Percentiles rank a stretch among this genome's conserved stretches.
phyloP scores from a whole-genome alignment of 495 filamentous ascomycete genomes.

The Hyaloscypha hepaticicola region DNA sequence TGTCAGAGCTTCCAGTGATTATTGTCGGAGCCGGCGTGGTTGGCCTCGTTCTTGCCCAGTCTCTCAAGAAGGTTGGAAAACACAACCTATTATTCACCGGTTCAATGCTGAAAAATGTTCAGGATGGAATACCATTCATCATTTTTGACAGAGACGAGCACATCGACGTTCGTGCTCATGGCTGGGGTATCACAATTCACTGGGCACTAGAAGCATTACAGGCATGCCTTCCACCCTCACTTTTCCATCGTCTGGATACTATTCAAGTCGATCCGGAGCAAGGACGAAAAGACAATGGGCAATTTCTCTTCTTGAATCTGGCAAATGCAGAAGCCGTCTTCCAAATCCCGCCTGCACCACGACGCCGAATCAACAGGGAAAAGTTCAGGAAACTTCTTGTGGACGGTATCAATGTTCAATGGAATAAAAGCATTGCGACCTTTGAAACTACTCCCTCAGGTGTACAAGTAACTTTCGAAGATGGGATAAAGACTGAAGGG shows the following conservation, averaged over 20 bases:
- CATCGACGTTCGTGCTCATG: constrained; percentile 41
- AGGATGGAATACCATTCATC: constrained; percentile 35
- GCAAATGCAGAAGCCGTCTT: constrained; percentile 42
- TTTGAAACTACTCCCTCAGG: constrained; percentile 37
- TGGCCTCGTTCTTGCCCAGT: constrained; percentile 55
- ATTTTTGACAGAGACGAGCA: constrained; percentile 56
- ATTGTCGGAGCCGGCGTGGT: constrained; percentile 55
- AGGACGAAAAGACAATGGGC: constrained; percentile 35
- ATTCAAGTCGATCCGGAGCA: constrained; percentile 42
- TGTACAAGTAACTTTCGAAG: constrained; percentile 39
- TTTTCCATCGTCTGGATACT: constrained; percentile 38
- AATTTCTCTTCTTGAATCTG: constrained; percentile 42
- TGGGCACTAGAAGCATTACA: constrained; percentile 45
- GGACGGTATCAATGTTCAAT: constrained; percentile 42
- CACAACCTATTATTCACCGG: too few relatives aligned
- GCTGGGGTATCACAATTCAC: constrained; percentile 53
- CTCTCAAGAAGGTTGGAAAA: constrained; percentile 34
- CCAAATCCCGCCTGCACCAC: constrained; percentile 34
- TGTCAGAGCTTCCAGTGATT: constrained; percentile 12
- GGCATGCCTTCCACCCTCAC: constrained; percentile 37
- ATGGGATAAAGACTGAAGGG: constrained; percentile 37
- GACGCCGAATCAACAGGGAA: constrained; percentile 43
- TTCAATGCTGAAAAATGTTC: too few relatives aligned
- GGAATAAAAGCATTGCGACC: constrained; percentile 47
- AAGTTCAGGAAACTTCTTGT: constrained; percentile 42